Base-by-base conservation (phyloP, 169 alveolate species). In the Plasmodium malariae region DNA sequence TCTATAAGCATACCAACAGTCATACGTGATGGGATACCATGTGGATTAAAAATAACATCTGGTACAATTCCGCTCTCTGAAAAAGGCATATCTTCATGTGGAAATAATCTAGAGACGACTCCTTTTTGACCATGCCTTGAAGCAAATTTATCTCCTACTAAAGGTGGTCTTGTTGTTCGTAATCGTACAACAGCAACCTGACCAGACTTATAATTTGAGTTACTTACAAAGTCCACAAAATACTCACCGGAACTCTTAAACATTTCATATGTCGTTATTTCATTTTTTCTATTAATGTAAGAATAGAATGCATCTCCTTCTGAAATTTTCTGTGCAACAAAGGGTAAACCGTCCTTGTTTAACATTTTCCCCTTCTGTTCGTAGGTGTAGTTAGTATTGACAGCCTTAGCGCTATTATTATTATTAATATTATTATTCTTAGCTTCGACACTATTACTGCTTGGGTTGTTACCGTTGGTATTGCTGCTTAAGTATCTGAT, bases 1-100 rank as follows among this genome's bases (percentile, higher is more conserved):
- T 99, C 99, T 9, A 99, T 97, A 76, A 99, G 95, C 97, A 95
- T 96, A 43, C 99, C 99, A 36, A 99, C 98, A 6, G 99, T 99
- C 99, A 99, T 99, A 73, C 99, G 97, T 30, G 99, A 97, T n/a
- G 99, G 99, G 89, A 99, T 98, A 51, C 99, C 99, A 93, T 99
- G 99, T 2, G 99, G 99, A 91, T 99, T 99, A 91, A 99, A 98
- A 30, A 99, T 98, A 45, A 99, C 95, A 95, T 99, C 99, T 7
- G 99, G 99, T 6, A 98, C 98, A 59, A 99, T 97, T 21, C 99
- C 99, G 48, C 98, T 95, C 83, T 98, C 99, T 76, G 99, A 96
- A 93, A 98, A 98, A 21, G 99, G 99, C 99, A 98, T 98, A 92
- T 98, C 99, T 74, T 96, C 98, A 60, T 97, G 98, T 32, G 99